Evolutionary conservation across 2,329 filamentous ascomycete genomes (phyloP).

Genomic region (Sphaerulina vaccinii): DNA sequence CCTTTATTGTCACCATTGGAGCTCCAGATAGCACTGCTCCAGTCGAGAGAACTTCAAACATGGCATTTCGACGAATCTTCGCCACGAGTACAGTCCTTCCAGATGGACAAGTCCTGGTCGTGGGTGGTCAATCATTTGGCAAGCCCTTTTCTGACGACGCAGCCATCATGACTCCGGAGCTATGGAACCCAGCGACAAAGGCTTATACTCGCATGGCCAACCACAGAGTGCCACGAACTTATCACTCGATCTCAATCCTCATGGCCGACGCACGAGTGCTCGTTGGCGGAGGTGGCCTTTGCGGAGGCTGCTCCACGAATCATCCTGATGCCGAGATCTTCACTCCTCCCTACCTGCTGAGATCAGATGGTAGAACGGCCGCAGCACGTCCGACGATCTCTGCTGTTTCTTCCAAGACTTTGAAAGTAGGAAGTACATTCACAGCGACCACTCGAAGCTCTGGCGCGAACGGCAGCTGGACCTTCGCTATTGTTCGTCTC

Average conservation of each 20-base stretch:
- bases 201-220: slow-evolving; percentile 18
- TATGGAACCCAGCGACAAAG: slow-evolving; percentile 22
- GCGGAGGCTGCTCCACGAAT: slow-evolving; percentile 39
- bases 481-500: slow-evolving; percentile 45
- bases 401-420: slow-evolving; percentile 1
- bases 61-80: slow-evolving; percentile 35
- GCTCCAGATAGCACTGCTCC: slow-evolving; percentile 1
- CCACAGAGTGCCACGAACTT: slow-evolving; percentile 45
- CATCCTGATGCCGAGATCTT: slow-evolving; percentile 58
- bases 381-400: neutral
- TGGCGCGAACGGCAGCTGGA: neutral
- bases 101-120: slow-evolving; percentile 37
- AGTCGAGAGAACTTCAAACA: slow-evolving; percentile 16
- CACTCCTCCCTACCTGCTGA: slow-evolving; percentile 54
- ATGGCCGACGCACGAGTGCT: slow-evolving; percentile 53
- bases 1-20: slow-evolving; percentile 53
- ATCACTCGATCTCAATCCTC: slow-evolving; percentile 53
- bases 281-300: slow-evolving; percentile 55
- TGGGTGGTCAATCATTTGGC: slow-evolving; percentile 30
- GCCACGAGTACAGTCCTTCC: slow-evolving; percentile 31
- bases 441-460: slow-evolving; percentile 35
- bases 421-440: slow-evolving; percentile 5
- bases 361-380: neutral
- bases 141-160: slow-evolving; percentile 25
- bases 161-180: slow-evolving; percentile 21